Base-by-base conservation (phyloP, 352 stramenopile species). In the Globisporangium alternatum region DNA sequence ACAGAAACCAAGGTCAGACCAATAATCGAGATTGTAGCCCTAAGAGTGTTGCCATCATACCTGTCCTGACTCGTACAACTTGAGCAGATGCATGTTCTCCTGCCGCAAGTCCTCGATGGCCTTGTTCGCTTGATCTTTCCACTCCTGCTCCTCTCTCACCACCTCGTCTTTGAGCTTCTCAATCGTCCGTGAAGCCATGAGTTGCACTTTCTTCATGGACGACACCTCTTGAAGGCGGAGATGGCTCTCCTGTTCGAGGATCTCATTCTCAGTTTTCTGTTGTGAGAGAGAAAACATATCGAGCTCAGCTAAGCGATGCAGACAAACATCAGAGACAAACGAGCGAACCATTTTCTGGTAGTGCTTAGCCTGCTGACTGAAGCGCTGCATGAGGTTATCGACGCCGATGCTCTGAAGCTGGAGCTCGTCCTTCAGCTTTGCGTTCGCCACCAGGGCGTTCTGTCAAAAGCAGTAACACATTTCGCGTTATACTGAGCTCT, bases 341-440 rank as follows among this genome's bases (percentile, higher is more conserved):
- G 31, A n/a, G 52, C 56, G 30, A 31, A 89, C 83, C 83, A 92
- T 89, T 60, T 78, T 80, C 55, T 86, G 80, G 48, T 83, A 90
- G 65, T 89, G 75, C 22, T 80, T 81, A 31, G 78, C 77, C 59
- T 91, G 83, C 33, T 87, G 66, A 9, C 71, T 87, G 65, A 90
- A 90, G 33, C 80, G 78, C 53, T 88, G 77, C 80, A 92, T 91
- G 66, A 92, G 73, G 56, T 90, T 92, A 64, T 92, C 83, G 9
- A 92, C 81, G 5, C 83, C 83, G 25, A 90, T 90, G 65, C 83
- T 90, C 51, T 90, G 83, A 21, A 92, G 69, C 60, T 88, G 79
- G 1, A 92, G 66, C 57, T 92, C 83, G 62, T 91, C 83, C 51
- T 92, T 92, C 35, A 92, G 72, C 67, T 92, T 92, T 31, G 83